A percentile compares a stretch with the other conserved stretches of the same genome.
Evolutionary conservation across 2,329 filamentous ascomycete species (phyloP).

Genomic region (Thelonectria discophora): DNA sequence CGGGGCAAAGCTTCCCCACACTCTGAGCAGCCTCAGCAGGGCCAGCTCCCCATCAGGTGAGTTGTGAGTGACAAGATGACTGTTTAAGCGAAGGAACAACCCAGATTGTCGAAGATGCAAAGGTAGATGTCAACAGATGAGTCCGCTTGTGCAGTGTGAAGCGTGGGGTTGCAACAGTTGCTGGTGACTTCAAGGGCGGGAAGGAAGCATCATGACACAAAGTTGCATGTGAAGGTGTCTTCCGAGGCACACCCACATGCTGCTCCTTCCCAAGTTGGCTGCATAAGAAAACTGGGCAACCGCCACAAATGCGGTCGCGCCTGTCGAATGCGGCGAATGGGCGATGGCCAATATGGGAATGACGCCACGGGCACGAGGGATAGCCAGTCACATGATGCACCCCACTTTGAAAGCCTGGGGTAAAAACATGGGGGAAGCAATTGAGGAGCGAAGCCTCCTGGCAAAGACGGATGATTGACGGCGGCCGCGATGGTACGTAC

Average conservation of each 20-base stretch:
- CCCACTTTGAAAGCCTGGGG: constrained; percentile 38
- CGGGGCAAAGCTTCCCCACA: constrained; percentile 38
- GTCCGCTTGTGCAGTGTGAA: constrained; percentile 15
- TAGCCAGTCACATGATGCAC: constrained; percentile 39
- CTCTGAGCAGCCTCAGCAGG: constrained; percentile 31
- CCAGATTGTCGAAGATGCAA: constrained; percentile 12
- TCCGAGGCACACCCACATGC: constrained; percentile 44
- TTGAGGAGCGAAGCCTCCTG: neutral
- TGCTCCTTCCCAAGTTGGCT: constrained; percentile 16
- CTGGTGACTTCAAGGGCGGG: constrained; percentile 24
- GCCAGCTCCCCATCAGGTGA: constrained; percentile 35
- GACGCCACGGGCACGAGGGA: constrained; percentile 35
- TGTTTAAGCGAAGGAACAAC: constrained; percentile 12
- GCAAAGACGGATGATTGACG: neutral
- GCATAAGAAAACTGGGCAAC: constrained; percentile 6
- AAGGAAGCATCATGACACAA: constrained; percentile 27
- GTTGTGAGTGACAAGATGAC: constrained; percentile 9
- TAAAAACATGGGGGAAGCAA: constrained; percentile 34
- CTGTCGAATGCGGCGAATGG: too few species aligned
- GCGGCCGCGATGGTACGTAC: constrained; percentile 6
- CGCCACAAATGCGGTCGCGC: constrained; percentile 20
- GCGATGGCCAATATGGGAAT: constrained; percentile 33
- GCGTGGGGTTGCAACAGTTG: constrained; percentile 9
- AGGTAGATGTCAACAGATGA: neutral
- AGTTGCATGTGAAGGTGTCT: constrained; percentile 41